Base-by-base conservation (phyloP, 176 grass and related monocot genomes). In the Pontederia paniculata region DNA sequence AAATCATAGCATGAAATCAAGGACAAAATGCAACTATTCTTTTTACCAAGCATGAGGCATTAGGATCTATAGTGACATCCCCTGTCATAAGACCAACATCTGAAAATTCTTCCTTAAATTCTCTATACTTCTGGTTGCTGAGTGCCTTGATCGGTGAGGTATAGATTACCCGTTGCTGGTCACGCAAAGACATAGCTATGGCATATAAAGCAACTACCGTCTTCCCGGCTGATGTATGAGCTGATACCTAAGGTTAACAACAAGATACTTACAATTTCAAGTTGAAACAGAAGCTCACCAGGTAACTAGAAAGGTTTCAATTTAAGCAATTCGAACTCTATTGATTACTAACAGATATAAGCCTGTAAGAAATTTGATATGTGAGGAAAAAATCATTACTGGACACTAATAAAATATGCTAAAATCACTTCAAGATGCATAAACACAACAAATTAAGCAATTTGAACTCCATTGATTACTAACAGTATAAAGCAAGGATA, bases 91-190 rank as follows among this genome's bases (percentile, higher is more conserved):
- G 77, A 51, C 91, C 91, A 11, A 97, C 86, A 72, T 90, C 86
- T 3, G 74, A 77, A 46, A 97, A 97, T 65, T 97, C 91, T 71
- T 87, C 77, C 60, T 88, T 97, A 55, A 90, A 97, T 70, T 97
- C 83, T 55, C 91, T 84, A 45, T 90, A 97, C 71, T 97, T 97
- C 49, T 97, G 86, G 58, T 97, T 97, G 77, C 86, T 97, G 49
- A 97, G 70, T 3, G 91, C 91, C 81, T 90, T 97, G 60, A 97
- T 97, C 21, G 91, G 91, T 16, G 91, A 97, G 3, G 91, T 90
- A 65, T 88, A 97, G 21, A 97, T 90, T 65, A 97, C 91, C 3
- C 86, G 71, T 54, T 97, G 91, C 9, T 81, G 76, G 57, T 97
- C 82, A 49, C 80, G 77, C 60, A 97, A 79, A 60, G 86, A 88